These are phyloP conservation scores for Fusarium clavum DNA, from an alignment of 2,329 filamentous ascomycete species.

Conservation along the genomic window DNA sequence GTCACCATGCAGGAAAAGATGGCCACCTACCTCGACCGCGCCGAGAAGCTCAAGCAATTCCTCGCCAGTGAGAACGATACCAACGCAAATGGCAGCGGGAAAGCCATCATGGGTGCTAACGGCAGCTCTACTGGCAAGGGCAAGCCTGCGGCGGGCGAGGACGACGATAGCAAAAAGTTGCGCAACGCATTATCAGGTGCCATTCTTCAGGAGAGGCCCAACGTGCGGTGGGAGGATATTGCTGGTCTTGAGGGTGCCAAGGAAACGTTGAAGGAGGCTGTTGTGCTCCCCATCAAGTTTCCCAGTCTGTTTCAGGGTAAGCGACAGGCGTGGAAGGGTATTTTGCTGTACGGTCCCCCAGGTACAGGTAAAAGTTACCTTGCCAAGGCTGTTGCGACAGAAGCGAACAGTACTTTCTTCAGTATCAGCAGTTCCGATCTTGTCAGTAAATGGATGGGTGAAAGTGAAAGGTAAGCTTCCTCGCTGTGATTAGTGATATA, in stretches of 20 bases:
- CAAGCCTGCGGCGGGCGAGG: constrained; percentile 69
- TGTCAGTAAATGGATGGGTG: constrained; percentile 99
- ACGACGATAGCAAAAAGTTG: constrained; percentile 96
- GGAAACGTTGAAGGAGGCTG: constrained; percentile 96
- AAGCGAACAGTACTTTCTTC: constrained; percentile 99
- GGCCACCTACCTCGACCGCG: constrained; percentile 97
- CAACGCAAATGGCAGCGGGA: constrained; percentile 74
- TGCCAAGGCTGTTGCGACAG: constrained; percentile 96
- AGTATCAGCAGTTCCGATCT: constrained; percentile 97
- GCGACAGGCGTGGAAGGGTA: constrained; percentile 97
- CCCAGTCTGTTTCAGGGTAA: constrained; percentile 96
- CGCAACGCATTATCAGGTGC: constrained; percentile 90
- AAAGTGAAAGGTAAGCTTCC: constrained; percentile 83
- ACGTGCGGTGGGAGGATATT: constrained; percentile 98
- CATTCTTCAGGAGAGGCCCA: constrained; percentile 94
- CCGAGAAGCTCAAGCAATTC: constrained; percentile 96
- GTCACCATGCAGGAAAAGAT: constrained; percentile 97
- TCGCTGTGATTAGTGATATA: background rate
- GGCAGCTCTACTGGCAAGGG: constrained; percentile 72
- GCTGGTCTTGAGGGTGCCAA: constrained; percentile 94
- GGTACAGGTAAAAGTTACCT: constrained; percentile 98
- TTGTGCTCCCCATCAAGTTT: constrained; percentile 98
- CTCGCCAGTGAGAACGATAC: constrained; percentile 80
- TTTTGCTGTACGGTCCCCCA: constrained; percentile 93
- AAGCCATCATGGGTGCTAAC: constrained; percentile 74